Percentiles rank a stretch among this genome's conserved stretches.
Conservation (phyloP, 352 stramenopile species). For the Globisporangium recalcitrans region DNA sequence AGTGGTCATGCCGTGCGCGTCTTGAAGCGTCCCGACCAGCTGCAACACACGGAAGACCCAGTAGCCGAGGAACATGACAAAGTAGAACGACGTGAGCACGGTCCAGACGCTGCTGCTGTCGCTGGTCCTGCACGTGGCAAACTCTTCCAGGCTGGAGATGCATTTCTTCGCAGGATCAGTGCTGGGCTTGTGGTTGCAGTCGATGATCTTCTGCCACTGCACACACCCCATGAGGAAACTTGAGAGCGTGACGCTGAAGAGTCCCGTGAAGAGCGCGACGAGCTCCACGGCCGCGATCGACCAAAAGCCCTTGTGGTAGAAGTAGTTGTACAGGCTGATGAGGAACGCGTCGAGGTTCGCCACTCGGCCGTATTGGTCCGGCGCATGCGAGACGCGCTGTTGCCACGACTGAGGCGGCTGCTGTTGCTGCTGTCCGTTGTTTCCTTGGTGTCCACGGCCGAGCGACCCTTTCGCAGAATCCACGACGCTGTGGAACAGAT, state of each 20-base stretch:
- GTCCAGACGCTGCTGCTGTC: conserved; percentile 45
- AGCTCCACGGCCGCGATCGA: conserved; percentile 87
- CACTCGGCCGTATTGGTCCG: conserved; percentile 66
- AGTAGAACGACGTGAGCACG: conserved; percentile 88
- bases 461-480: conserved; percentile 48
- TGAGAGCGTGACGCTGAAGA: conserved; percentile 95
- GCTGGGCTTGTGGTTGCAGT: conserved; percentile 60
- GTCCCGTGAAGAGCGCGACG: conserved; percentile 89
- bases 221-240: conserved; percentile 95
- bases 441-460: conserved; percentile 5
- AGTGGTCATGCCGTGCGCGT: conserved; percentile 86
- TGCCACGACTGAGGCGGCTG: conserved; percentile 3
- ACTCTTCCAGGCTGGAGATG: conserved; percentile 60
- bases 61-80: conserved; percentile 92
- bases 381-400: conserved; percentile 38
- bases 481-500: conserved; percentile 61
- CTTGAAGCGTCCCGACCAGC: conserved; percentile 78
- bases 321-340: conserved; percentile 93
- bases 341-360: conserved; percentile 90
- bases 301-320: conserved; percentile 91
- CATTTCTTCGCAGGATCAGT: conserved; percentile 81
- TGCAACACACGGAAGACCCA: conserved; percentile 84
- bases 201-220: conserved; percentile 90
- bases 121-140: conserved; percentile 58
- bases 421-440: conserved; percentile 6